A percentile compares a stretch with the other conserved stretches of the same genome.
phyloP scores from a whole-genome alignment of 2,329 filamentous ascomycete genomes.

The Pseudocercospora crystallina region DNA sequence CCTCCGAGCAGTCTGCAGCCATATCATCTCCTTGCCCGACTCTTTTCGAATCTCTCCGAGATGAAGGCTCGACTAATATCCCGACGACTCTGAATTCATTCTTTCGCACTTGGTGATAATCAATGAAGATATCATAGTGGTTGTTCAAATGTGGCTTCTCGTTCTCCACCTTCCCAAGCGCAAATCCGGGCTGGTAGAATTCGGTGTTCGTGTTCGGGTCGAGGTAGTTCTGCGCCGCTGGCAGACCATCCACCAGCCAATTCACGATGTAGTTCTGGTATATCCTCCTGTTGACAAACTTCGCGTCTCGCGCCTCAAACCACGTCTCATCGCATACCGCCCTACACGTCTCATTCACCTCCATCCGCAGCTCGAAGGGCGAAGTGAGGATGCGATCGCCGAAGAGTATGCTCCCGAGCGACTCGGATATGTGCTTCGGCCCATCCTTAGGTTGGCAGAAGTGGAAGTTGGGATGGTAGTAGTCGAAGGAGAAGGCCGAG shows the following conservation, averaged over 20 bases:
- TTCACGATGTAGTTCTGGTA: conserved; percentile 86
- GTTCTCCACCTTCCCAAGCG: conserved; percentile 60
- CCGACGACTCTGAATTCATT: conserved; percentile 85
- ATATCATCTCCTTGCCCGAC: conserved; percentile 50
- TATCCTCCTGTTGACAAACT: conserved; percentile 82
- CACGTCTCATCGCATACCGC: conserved; percentile 68
- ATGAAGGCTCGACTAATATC: conserved; percentile 81
- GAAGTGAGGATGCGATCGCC: conserved; percentile 98
- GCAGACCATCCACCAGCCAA: conserved; percentile 92
- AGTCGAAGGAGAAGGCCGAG: conserved; percentile 94
- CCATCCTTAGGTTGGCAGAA: conserved; percentile 82
- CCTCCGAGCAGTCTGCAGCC: conserved; percentile 61
- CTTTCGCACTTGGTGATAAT: conserved; percentile 79
- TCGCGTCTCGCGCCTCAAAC: conserved; percentile 64
- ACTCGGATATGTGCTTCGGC: conserved; percentile 78
- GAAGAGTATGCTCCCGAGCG: conserved; percentile 92
- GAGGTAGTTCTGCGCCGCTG: conserved; percentile 78
- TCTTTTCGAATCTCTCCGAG: conserved; percentile 59
- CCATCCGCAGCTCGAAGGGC: conserved; percentile 86
- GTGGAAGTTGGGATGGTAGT: conserved; percentile 84
- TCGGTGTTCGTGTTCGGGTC: conserved; percentile 74
- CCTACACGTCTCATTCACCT: conserved; percentile 82
- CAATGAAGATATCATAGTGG: conserved; percentile 90
- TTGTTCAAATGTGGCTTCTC: conserved; percentile 73
- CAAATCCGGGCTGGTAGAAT: conserved; percentile 91